Evolutionary conservation across 2,329 filamentous ascomycete genomes (phyloP).

Genomic region (Paraphaeosphaeria sporulosa): DNA sequence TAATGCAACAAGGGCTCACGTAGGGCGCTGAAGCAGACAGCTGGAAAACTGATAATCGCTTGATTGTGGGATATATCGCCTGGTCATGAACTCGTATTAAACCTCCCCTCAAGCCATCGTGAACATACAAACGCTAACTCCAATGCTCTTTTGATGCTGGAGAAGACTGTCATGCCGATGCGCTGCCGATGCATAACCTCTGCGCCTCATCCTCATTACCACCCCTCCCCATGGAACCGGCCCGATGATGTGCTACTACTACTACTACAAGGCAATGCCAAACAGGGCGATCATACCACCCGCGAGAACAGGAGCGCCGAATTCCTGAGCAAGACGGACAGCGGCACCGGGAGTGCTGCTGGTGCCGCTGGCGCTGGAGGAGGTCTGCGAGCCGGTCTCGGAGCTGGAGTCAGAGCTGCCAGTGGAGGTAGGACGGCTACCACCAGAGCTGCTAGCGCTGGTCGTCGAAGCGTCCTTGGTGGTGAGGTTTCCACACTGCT

Average conservation of each 20-base stretch:
- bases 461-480: constrained; percentile 35
- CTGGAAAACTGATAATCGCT: constrained; percentile 31
- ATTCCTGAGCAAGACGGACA: constrained; percentile 56
- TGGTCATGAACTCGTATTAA: constrained; percentile 48
- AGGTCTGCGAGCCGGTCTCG: constrained; percentile 25
- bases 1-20: background rate
- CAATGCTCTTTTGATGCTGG: constrained; percentile 38
- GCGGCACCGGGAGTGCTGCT: constrained; percentile 50
- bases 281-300: constrained; percentile 64
- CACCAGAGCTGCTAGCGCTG: constrained; percentile 23
- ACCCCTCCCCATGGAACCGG: constrained; percentile 33
- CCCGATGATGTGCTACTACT: constrained; percentile 21
- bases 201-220: constrained; percentile 33
- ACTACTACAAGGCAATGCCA: constrained; percentile 63
- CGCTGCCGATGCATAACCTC: constrained; percentile 26
- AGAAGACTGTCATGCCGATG: constrained; percentile 24
- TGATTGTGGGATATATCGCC: constrained; percentile 44
- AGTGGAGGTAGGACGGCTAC: constrained; percentile 34
- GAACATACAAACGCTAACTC: constrained; percentile 35
- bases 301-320: constrained; percentile 61
- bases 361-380: constrained; percentile 37
- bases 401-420: constrained; percentile 20
- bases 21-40: background rate
- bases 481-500: constrained; percentile 62
- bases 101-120: constrained; percentile 24